phyloP scores from a whole-genome alignment of 78 protist species.

The Dictyostelium purpureum region DNA sequence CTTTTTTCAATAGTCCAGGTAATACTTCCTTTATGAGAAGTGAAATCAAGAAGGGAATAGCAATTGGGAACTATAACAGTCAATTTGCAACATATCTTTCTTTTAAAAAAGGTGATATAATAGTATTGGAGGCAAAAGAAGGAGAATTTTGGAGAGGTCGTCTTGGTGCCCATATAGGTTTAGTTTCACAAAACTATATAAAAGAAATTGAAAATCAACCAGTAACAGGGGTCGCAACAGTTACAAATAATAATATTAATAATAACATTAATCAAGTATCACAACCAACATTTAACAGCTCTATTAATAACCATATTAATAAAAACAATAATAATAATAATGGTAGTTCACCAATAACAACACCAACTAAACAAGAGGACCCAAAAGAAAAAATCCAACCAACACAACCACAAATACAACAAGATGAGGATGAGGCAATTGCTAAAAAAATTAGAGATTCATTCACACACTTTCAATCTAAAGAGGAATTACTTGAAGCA shows the following conservation, averaged over 20 bases:
- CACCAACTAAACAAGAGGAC: not conserved
- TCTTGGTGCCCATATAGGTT: conserved; percentile 21
- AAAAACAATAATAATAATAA: no score
- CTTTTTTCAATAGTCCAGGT: not conserved
- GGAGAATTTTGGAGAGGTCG: conserved; percentile 54
- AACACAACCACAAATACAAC: not conserved
- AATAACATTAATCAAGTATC: not conserved
- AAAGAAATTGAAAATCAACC: conserved; percentile 1
- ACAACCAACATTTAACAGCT: not conserved
- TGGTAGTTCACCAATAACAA: not conserved
- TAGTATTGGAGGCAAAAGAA: conserved; percentile 13
- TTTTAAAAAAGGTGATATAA: conserved; percentile 33
- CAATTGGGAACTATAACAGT: conserved; percentile 4
- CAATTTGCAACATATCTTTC: conserved; percentile 35
- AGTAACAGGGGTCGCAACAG: not conserved
- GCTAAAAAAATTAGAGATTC: conserved; percentile 53
- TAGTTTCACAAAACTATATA: conserved; percentile 20
- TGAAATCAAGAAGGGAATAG: conserved; percentile 23
- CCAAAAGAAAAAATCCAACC: not conserved
- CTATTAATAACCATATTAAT: not conserved
- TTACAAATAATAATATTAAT: not conserved
- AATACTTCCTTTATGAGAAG: no score
- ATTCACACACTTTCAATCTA: conserved; percentile 18
- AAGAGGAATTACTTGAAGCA: conserved; percentile 50
- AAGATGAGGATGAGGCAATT: conserved; percentile 18